Conservation (phyloP, 2,329 filamentous ascomycete genomes). For the Trichoderma polysporum region DNA sequence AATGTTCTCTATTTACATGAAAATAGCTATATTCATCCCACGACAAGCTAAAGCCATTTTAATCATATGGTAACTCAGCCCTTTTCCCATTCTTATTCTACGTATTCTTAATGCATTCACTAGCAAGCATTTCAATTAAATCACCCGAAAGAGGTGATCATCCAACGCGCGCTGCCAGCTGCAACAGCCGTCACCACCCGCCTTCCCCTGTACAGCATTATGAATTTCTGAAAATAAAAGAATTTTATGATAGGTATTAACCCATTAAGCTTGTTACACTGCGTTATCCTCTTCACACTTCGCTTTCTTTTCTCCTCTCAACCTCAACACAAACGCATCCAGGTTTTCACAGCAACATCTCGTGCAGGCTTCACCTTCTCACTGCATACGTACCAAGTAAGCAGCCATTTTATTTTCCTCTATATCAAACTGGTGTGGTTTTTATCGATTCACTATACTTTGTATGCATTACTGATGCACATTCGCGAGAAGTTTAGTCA, state of each 20-base stretch:
- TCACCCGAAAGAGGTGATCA: not conserved
- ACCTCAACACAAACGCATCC: not conserved
- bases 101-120: not conserved
- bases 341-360: not conserved
- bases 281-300: not conserved
- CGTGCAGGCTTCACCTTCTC: not conserved
- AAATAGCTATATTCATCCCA: not conserved
- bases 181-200: not conserved
- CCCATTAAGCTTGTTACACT: not conserved
- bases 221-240: not conserved
- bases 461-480: not conserved
- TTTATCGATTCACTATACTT: not conserved
- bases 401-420: not conserved
- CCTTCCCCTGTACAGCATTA: not conserved
- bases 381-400: not conserved
- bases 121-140: no score
- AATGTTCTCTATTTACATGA: not conserved
- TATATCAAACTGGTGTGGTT: not conserved
- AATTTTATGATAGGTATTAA: not conserved
- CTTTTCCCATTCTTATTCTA: not conserved
- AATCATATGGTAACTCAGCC: not conserved
- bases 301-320: not conserved
- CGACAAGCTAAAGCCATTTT: not conserved
- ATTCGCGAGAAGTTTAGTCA: not conserved
- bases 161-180: not conserved